These are phyloP conservation scores for Populus ilicifolia DNA, from an alignment of 345 rosid genomes.

Conservation along the genomic window DNA sequence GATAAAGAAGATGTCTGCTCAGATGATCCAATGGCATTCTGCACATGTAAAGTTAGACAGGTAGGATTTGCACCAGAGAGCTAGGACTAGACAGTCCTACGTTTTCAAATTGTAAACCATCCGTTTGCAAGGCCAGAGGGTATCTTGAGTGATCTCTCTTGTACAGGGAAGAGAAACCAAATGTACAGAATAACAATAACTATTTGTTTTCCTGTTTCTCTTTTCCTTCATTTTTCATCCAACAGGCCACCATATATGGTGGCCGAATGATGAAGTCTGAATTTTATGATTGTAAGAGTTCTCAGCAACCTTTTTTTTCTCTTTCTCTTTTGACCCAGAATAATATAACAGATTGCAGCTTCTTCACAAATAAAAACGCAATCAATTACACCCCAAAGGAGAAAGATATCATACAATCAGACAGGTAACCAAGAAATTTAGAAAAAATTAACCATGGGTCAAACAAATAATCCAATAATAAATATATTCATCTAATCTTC, in stretches of 20 bases:
- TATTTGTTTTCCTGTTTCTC: too few species aligned
- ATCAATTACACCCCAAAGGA: neutral
- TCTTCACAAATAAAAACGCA: neutral
- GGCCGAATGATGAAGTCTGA: neutral
- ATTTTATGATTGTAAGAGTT: neutral
- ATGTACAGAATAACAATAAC: neutral
- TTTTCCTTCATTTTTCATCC: too few species aligned
- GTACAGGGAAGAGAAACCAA: neutral
- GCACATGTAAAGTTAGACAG: slow-evolving; percentile 11
- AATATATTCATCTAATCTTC: neutral
- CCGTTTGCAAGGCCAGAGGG: neutral
- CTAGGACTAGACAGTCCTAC: neutral
- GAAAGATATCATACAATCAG: neutral
- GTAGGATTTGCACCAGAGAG: neutral
- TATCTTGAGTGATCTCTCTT: neutral
- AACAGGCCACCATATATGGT: neutral
- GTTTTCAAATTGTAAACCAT: neutral
- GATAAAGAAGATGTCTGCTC: slow-evolving; percentile 22
- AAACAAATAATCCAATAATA: neutral
- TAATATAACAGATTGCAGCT: neutral
- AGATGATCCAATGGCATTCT: slow-evolving; percentile 2
- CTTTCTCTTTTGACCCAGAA: neutral
- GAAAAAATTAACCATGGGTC: neutral
- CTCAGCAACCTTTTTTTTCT: neutral
- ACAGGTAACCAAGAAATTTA: neutral